Conservation (phyloP, 495 filamentous ascomycete genomes). For the Endocarpon pusillum region DNA sequence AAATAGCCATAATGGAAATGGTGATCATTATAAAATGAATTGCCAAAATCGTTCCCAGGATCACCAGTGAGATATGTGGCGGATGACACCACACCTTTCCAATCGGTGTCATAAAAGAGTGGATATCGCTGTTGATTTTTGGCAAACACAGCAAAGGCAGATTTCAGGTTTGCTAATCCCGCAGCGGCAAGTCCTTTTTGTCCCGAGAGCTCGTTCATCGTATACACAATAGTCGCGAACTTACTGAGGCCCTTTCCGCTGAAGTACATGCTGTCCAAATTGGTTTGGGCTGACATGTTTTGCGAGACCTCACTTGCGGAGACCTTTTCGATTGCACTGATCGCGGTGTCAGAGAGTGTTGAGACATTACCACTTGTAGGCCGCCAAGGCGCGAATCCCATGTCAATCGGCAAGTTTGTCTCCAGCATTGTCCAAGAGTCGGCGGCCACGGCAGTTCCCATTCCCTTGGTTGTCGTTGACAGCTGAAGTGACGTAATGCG, state of each 20-base stretch:
- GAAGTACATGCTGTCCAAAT: conserved; percentile 87
- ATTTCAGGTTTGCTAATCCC: conserved; percentile 52
- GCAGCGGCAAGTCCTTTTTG: conserved; percentile 39
- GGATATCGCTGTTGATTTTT: conserved; percentile 62
- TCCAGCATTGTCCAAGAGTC: conserved; percentile 74
- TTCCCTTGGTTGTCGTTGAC: conserved; percentile 75
- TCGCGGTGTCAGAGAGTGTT: conserved; percentile 32
- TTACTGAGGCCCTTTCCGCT: conserved; percentile 85
- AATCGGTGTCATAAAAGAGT: conserved; percentile 64
- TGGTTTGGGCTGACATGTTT: conserved; percentile 49
- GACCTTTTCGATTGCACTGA: conserved; percentile 35
- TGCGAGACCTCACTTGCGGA: conserved; percentile 52
- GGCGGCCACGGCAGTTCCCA: conserved; percentile 51
- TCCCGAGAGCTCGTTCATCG: conserved; percentile 45
- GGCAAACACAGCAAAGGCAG: conserved; percentile 57
- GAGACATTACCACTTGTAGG: conserved; percentile 30
- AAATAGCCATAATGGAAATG: conserved; percentile 91
- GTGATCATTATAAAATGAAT: conserved; percentile 84
- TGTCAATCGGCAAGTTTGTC: conserved; percentile 45
- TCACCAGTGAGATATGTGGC: conserved; percentile 64
- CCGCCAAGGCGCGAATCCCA: conserved; percentile 65
- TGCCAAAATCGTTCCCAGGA: conserved; percentile 58
- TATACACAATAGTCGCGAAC: conserved; percentile 59
- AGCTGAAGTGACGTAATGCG: conserved; percentile 43
- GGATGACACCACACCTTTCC: conserved; percentile 74